Evolutionary conservation across 164 flowering plant species (phyloP), one percentile per base, ranked within the genome.

Genomic region (Umbilicus rupestris): DNA sequence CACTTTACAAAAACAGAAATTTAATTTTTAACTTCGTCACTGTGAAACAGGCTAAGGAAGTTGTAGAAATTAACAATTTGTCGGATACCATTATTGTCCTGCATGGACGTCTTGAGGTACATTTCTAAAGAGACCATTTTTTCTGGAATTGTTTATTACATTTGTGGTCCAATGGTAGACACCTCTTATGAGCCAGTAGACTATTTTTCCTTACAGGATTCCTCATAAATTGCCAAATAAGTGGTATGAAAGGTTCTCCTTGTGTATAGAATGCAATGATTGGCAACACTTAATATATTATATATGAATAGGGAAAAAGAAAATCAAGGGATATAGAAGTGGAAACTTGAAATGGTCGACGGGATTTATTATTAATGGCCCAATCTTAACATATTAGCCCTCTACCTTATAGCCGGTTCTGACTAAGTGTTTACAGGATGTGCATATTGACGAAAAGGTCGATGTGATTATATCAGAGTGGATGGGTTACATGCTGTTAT

Each of bases 401-500:
- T n/a, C 29, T 41, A 20, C 14, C 31, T 22, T 33, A 33, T 22
- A 20, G 22, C 17, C 52, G 59, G 8, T 30, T 29, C 49, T 73
- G 52, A 47, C 63, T 62, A 26, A 74, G 28, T 59, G 7, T 46
- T 30, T 82, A 79, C 88, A 95, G 99, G 99, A 95, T 86, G 94
- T 95, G 60, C 85, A 83, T 72, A 95, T 95, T 73, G 82, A 86
- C 69, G 99, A 90, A 74, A 84, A 77, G 71, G 97, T 95, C 74
- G 99, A 95, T 83, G 96, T 95, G 64, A 92, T 95, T 70, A 80
- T 95, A 73, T 95, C 97, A 47, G 99, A 95, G 74, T 95, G 99
- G 99, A 95, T 95, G 99, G 99, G 99, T 30, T 95, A 89, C 79
- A 92, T 95, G 97, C 97, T 95, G 67, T 74, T 92, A 41, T 95